Evolutionary conservation across 2,329 filamentous ascomycete species (phyloP).

Genomic region (Diplodia sapinea): DNA sequence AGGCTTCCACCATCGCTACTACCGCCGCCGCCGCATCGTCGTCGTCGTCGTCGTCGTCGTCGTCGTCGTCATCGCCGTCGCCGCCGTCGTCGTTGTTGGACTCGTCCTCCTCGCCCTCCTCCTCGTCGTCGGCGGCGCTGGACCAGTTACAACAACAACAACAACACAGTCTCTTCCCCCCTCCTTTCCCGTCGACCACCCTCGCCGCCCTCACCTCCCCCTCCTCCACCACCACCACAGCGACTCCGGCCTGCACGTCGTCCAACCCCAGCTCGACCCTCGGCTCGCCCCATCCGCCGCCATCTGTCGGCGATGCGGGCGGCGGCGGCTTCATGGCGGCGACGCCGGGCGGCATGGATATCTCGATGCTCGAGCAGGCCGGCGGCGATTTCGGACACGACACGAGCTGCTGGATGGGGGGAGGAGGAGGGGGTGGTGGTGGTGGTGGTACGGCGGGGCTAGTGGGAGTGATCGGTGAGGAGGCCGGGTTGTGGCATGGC

Average conservation of each 20-base stretch:
- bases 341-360: neutral
- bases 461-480: neutral
- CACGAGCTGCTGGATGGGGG: neutral
- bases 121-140: too few relatives aligned
- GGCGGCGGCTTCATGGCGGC: neutral
- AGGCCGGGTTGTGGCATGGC: neutral
- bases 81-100: neutral
- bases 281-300: neutral
- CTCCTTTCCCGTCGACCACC: neutral
- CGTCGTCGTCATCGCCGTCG: neutral
- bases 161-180: neutral
- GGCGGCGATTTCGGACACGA: too few relatives aligned
- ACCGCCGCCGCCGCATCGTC: too few relatives aligned
- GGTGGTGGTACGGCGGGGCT: neutral
- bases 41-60: too few relatives aligned
- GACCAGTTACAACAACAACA: neutral
- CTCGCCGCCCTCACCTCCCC: neutral
- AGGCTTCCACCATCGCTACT: neutral
- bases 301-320: neutral
- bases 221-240: neutral
- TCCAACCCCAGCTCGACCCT: conserved; percentile 5
- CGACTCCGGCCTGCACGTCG: neutral
- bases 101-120: neutral
- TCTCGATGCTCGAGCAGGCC: neutral
- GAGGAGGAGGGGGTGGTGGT: neutral